phyloP scores from a whole-genome alignment of 306 rosid genomes.

The Prunus padus region DNA sequence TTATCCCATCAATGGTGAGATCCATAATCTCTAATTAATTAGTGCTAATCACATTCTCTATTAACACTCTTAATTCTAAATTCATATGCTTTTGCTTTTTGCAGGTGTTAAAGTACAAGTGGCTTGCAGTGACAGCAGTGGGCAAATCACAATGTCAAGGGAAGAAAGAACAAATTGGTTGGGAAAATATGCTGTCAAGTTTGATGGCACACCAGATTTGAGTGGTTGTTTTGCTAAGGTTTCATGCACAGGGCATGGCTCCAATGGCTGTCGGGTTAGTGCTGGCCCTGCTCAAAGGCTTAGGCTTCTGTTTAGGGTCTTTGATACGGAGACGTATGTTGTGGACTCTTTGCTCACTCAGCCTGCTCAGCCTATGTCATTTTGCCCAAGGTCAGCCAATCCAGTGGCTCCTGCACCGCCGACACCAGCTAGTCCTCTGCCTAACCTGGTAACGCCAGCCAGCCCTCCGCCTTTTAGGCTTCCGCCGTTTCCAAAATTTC shows the following conservation, averaged over 20 bases:
- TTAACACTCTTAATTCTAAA: background rate
- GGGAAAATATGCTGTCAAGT: conserved; percentile 60
- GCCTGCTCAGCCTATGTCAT: conserved; percentile 72
- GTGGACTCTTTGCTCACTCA: conserved; percentile 79
- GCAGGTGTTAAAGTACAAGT: conserved; percentile 76
- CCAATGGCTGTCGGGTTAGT: conserved; percentile 50
- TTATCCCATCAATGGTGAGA: conserved; percentile 72
- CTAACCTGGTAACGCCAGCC: background rate
- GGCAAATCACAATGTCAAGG: conserved; percentile 58
- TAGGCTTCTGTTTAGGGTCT: conserved; percentile 66
- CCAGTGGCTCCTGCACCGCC: conserved; percentile 43
- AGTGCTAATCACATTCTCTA: background rate
- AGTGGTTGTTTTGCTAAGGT: conserved; percentile 57
- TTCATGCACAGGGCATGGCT: conserved; percentile 45
- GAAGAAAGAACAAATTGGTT: conserved; percentile 81
- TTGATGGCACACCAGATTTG: conserved; percentile 77
- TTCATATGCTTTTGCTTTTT: conserved; percentile 6
- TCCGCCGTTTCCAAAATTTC: conserved; percentile 45
- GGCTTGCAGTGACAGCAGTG: conserved; percentile 61
- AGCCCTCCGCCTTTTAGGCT: conserved; percentile 39
- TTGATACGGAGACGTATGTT: conserved; percentile 64
- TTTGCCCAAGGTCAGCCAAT: conserved; percentile 56
- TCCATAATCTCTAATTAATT: conserved; percentile 1
- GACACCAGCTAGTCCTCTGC: conserved; percentile 22
- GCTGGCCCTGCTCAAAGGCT: conserved; percentile 72